Percentiles rank a stretch among this genome's conserved stretches.
phyloP scores from a whole-genome alignment of 371 early-diverging fungal species.

The Choanephora cucurbitarum region DNA sequence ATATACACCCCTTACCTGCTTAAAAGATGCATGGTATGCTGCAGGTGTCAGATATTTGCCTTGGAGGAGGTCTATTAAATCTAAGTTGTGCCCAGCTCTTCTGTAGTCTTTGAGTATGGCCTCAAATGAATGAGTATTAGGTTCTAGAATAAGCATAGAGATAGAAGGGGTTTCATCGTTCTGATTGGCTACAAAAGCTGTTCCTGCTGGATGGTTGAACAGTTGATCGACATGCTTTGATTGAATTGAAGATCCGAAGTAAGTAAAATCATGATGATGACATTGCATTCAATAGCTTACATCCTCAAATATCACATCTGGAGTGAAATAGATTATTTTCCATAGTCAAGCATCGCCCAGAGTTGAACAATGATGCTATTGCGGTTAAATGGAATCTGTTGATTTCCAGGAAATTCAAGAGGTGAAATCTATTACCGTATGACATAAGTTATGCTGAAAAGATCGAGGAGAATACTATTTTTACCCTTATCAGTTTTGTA shows the following conservation, averaged over 20 bases:
- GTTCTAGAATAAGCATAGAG: conserved; percentile 18
- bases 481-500: conserved; percentile 17
- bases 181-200: conserved; percentile 12
- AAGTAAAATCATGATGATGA: conserved; percentile 8
- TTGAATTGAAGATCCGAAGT: not conserved
- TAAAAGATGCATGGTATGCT: not conserved
- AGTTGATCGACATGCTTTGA: conserved; percentile 34
- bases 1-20: not conserved
- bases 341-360: conserved; percentile 17
- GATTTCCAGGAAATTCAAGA: conserved; percentile 1
- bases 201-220: conserved; percentile 15
- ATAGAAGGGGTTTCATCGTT: not conserved
- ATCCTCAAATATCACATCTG: conserved; percentile 31
- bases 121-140: conserved; percentile 19
- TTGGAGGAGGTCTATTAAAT: too few species aligned
- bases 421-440: conserved; percentile 12
- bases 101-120: conserved; percentile 1
- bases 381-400: not conserved
- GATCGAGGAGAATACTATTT: not conserved
- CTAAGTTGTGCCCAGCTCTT: not conserved
- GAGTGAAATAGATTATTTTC: conserved; percentile 35
- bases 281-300: conserved; percentile 12
- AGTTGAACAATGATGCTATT: not conserved
- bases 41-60: conserved; percentile 2
- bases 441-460: not conserved